phyloP scores from a whole-genome alignment of 768 basidiomycete genomes.

The Tricholoma matsutake region DNA sequence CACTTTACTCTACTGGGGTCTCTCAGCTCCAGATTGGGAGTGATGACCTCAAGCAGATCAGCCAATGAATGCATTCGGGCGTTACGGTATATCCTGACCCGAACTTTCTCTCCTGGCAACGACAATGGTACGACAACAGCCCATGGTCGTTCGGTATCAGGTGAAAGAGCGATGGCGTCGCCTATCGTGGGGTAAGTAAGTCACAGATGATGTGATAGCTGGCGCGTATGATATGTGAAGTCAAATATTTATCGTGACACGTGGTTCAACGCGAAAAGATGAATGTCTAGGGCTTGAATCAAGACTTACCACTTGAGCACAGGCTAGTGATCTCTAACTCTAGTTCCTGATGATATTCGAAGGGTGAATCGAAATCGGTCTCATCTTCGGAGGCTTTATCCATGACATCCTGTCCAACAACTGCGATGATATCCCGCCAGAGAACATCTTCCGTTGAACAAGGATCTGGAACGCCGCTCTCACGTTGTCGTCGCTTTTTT shows the following conservation, averaged over 20 bases:
- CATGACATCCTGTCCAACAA: slow-evolving; percentile 62
- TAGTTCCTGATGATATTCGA: slow-evolving; percentile 56
- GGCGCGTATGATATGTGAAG: not conserved
- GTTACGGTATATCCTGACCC: slow-evolving; percentile 68
- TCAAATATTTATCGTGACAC: not conserved
- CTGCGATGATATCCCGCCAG: slow-evolving; percentile 61
- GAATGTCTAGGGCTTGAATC: not conserved
- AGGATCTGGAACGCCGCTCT: slow-evolving; percentile 48
- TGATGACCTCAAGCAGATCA: slow-evolving; percentile 64
- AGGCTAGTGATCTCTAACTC: slow-evolving; percentile 64
- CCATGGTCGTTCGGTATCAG: slow-evolving; percentile 58
- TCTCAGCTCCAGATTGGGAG: slow-evolving; percentile 60
- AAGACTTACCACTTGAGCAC: slow-evolving; percentile 55
- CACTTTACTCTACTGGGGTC: slow-evolving; percentile 69
- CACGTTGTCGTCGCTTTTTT: slow-evolving; percentile 34
- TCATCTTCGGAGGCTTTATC: slow-evolving; percentile 46
- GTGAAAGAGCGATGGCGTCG: slow-evolving; percentile 59
- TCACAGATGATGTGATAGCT: not conserved
- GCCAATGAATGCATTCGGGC: slow-evolving; percentile 71
- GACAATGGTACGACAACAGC: slow-evolving; percentile 81
- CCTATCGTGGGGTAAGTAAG: slow-evolving; percentile 38
- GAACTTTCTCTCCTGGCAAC: slow-evolving; percentile 79
- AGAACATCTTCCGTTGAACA: slow-evolving; percentile 75
- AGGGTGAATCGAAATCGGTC: slow-evolving; percentile 56
- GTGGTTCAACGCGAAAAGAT: not conserved